Evolutionary conservation across 352 stramenopile species (phyloP).

Genomic region (Nothophytophthora sp.): DNA sequence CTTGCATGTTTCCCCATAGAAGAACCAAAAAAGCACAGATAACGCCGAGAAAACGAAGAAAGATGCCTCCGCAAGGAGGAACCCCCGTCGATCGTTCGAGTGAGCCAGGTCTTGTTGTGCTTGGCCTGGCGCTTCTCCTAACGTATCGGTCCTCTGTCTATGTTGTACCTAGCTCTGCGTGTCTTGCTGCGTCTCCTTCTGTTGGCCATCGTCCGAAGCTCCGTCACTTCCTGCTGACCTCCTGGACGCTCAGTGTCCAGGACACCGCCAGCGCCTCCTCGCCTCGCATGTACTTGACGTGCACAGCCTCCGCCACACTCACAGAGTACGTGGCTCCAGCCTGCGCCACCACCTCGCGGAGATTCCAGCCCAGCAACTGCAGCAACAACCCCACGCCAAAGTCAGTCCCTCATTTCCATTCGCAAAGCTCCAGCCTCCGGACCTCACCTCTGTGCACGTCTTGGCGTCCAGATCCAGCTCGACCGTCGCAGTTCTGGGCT

Average conservation of each 20-base stretch:
- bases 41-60: constrained; percentile 21
- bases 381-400: neutral
- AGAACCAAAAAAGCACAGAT: too few relatives aligned
- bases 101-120: too few relatives aligned
- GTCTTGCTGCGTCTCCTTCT: constrained; percentile 25
- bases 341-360: constrained; percentile 53
- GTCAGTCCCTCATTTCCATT: constrained; percentile 6
- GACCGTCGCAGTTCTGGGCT: constrained; percentile 25
- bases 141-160: too few relatives aligned
- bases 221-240: constrained; percentile 14
- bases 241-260: constrained; percentile 52
- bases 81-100: too few relatives aligned
- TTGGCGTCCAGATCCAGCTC: constrained; percentile 49
- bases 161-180: too few relatives aligned
- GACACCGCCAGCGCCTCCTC: constrained; percentile 50
- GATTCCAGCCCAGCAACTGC: constrained; percentile 62
- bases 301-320: constrained; percentile 40
- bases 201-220: too few relatives aligned
- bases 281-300: constrained; percentile 45
- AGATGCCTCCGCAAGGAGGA: too few relatives aligned
- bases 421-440: neutral
- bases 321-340: constrained; percentile 46
- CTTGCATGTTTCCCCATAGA: neutral
- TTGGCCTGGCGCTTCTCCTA: too few relatives aligned
- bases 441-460: constrained; percentile 50